phyloP scores from a whole-genome alignment of 2,329 filamentous ascomycete genomes.

The Penicillium freii region DNA sequence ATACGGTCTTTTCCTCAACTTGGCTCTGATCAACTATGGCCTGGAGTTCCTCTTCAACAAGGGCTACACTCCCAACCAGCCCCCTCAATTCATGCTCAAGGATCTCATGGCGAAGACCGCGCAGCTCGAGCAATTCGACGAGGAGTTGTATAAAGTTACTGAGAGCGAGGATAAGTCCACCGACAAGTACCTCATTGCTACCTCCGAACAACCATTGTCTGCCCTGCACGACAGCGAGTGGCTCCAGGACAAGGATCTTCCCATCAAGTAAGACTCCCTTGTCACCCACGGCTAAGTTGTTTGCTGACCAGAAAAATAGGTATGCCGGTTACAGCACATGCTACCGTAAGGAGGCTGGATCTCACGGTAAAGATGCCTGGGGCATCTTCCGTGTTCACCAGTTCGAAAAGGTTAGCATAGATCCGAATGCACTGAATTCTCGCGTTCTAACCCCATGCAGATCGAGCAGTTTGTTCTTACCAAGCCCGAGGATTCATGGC shows the following conservation, averaged over 20 bases:
- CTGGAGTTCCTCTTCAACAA: constrained; percentile 80
- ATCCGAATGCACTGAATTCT: background rate
- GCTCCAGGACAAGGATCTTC: constrained; percentile 79
- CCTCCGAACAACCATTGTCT: constrained; percentile 91
- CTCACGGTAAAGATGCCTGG: constrained; percentile 91
- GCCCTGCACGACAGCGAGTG: constrained; percentile 92
- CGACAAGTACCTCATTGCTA: constrained; percentile 81
- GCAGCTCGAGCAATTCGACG: constrained; percentile 94
- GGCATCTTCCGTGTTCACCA: constrained; percentile 97
- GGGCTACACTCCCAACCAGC: constrained; percentile 79
- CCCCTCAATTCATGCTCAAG: constrained; percentile 91
- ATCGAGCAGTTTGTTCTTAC: constrained; percentile 77
- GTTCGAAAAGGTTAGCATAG: constrained; percentile 73
- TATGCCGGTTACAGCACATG: constrained; percentile 91
- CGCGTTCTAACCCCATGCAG: constrained; percentile 31
- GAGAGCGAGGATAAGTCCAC: constrained; percentile 80
- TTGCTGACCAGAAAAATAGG: constrained; percentile 29
- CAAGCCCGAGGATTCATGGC: constrained; percentile 87
- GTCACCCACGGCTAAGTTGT: background rate
- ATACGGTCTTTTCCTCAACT: constrained; percentile 87
- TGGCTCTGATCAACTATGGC: constrained; percentile 92
- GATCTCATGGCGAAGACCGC: constrained; percentile 98
- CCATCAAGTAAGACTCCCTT: constrained; percentile 67
- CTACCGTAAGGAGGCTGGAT: constrained; percentile 92
- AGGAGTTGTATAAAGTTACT: constrained; percentile 93